Evolutionary conservation across 208 protist species (phyloP).

Genomic region (Wallacemonas sp.): DNA sequence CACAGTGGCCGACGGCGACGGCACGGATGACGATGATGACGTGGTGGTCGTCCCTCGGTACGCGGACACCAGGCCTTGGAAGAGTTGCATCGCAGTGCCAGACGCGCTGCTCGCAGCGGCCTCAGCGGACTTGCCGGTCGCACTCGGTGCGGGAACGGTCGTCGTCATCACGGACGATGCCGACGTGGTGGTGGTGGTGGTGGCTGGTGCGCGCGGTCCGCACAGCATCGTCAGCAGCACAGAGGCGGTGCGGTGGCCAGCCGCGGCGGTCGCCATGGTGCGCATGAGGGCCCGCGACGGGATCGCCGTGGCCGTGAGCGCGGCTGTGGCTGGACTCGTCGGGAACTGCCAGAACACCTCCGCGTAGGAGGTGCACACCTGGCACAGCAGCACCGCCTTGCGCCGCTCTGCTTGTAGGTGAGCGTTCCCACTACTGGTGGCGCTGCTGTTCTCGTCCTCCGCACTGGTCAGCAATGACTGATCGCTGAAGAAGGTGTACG

Average conservation of each 20-base stretch:
- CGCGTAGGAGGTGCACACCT: conserved; percentile 34
- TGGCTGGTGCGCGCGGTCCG: not conserved
- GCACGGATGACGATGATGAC: no score
- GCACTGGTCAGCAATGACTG: not conserved
- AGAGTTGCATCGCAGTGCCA: not conserved
- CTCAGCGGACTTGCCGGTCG: not conserved
- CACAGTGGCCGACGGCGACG: no score
- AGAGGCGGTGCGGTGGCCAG: conserved; percentile 18
- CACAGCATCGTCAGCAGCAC: conserved; percentile 8
- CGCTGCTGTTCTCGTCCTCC: not conserved
- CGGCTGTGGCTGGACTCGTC: conserved; percentile 8
- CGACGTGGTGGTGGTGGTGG: not conserved
- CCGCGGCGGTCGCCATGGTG: conserved; percentile 13
- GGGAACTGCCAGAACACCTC: conserved; percentile 46
- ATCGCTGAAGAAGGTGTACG: conserved; percentile 1
- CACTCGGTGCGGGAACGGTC: not conserved
- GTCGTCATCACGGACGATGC: not conserved
- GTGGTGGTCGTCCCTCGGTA: not conserved
- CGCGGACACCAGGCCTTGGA: not conserved
- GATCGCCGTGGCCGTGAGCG: conserved; percentile 14
- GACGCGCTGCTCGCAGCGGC: not conserved
- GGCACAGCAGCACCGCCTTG: conserved; percentile 29
- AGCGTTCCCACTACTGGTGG: not conserved
- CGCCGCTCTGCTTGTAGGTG: not conserved
- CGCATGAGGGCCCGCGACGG: conserved; percentile 10